Conservation (phyloP, 2,329 filamentous ascomycete species). For the Fusarium hostae region DNA sequence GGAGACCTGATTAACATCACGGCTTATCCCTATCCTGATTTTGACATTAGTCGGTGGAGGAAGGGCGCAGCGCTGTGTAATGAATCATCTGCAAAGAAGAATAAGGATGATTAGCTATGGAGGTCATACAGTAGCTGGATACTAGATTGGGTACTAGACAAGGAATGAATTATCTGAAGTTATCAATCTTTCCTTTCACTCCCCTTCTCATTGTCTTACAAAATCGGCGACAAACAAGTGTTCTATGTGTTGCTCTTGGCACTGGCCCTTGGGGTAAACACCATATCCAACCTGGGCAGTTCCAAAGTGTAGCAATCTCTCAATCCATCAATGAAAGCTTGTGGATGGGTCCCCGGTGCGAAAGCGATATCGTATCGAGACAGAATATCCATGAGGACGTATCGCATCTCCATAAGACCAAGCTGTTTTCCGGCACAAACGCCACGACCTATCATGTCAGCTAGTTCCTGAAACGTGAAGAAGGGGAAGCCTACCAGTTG, state of each 20-base stretch:
- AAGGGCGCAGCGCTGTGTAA: background rate
- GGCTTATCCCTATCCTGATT: background rate
- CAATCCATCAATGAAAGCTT: background rate
- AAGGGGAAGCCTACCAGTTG: background rate
- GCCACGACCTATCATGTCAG: slow-evolving; percentile 11
- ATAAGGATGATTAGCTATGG: background rate
- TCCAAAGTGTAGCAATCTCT: slow-evolving; percentile 30
- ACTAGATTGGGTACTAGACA: rapidly evolving
- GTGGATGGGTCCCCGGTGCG: background rate
- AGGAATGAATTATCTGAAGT: rapidly evolving
- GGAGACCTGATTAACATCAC: background rate
- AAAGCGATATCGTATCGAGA: slow-evolving; percentile 14
- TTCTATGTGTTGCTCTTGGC: rapidly evolving
- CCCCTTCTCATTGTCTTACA: rapidly evolving
- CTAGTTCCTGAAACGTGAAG: rapidly evolving
- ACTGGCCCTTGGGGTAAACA: background rate
- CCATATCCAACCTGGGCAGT: background rate
- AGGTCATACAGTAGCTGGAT: too few species aligned
- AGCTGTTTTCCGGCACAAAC: slow-evolving; percentile 36
- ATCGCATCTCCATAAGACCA: slow-evolving; percentile 34
- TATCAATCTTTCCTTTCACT: background rate
- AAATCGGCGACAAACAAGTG: rapidly evolving
- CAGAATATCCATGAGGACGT: slow-evolving; percentile 14
- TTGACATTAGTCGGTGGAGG: background rate
- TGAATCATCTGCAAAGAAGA: background rate